Conservation (phyloP, 495 filamentous ascomycete genomes). For the Pyrenula massariospora region DNA sequence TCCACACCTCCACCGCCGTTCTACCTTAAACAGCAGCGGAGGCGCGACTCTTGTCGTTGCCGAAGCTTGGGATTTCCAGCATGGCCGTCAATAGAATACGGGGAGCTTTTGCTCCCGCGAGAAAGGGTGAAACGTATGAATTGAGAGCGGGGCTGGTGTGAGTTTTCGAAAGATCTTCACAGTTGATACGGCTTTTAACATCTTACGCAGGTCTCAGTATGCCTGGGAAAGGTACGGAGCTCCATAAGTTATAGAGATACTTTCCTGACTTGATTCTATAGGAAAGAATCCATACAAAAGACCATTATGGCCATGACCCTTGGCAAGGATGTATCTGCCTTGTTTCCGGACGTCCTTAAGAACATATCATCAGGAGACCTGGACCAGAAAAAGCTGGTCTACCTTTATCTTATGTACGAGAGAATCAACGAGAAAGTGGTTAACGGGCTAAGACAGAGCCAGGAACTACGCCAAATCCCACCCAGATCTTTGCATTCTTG, state of each 20-base stretch:
- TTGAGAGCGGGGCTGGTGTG: slow-evolving; percentile 87
- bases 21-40: slow-evolving; percentile 23
- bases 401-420: slow-evolving; percentile 95
- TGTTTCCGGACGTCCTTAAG: slow-evolving; percentile 97
- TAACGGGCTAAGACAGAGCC: background rate
- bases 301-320: slow-evolving; percentile 99
- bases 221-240: slow-evolving; percentile 72
- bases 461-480: slow-evolving; percentile 99
- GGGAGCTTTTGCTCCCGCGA: slow-evolving; percentile 80
- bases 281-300: slow-evolving; percentile 98
- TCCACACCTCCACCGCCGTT: too few relatives aligned
- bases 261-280: slow-evolving; percentile 22
- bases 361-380: slow-evolving; percentile 93
- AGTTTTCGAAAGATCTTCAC: slow-evolving; percentile 10
- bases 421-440: background rate
- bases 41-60: slow-evolving; percentile 37
- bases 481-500: slow-evolving; percentile 96
- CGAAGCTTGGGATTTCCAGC: slow-evolving; percentile 24
- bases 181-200: slow-evolving; percentile 2
- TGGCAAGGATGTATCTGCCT: slow-evolving; percentile 93
- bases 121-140: slow-evolving; percentile 98
- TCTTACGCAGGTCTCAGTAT: slow-evolving; percentile 69
- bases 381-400: slow-evolving; percentile 99
- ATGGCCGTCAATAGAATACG: slow-evolving; percentile 96
- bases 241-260: background rate